Evolutionary conservation across 495 filamentous ascomycete species (phyloP), one percentile per base, ranked within the genome.

Genomic region (Tuber calosporum): DNA sequence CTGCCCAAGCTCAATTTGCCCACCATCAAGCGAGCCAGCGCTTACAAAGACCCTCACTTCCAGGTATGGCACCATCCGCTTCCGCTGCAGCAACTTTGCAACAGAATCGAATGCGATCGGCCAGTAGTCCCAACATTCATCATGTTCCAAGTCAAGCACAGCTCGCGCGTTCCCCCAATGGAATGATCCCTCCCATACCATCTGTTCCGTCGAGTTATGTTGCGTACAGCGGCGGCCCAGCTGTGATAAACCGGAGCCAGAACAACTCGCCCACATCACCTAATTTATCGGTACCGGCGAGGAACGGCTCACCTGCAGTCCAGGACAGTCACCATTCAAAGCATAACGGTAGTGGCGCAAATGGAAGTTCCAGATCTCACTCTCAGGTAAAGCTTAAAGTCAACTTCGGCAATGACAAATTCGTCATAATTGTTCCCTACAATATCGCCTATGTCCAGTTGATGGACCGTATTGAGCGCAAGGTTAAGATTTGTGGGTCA

Each of bases 381-480:
- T 62, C 74, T 1, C 96, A 98, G 78, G 86, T 99, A 70, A 97
- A 97, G 81, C 93, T 97, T 70, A 96, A 93, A 83, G 93, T 99
- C 43, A 92, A 92, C 79, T 95, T 91, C 79, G 90, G 92, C 22
- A 89, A 88, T 69, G 88, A 88, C 26, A 89, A 87, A 73, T 94
- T 96, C 77, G 90, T 97, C 72, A 97, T 99, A 17, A 94, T 99
- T 42, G 95, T 96, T 66, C 89, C 92, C 34, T 94, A 90, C 84
- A 95, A 93, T 79, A 99, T 98, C 79, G 88, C 91, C 67, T 97
- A 96, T 83, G 91, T 93, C 68, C 93, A 92, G 40, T 86, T 99
- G 36, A 92, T 93, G 68, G 94, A 98, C 79, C 93, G 95, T n/a
- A 97, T 99, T 79, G 96, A 98, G 82, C 91, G 91, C 36, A 98